Evolutionary conservation across 768 basidiomycete species (phyloP).

Genomic region (Suillus subluteus): DNA sequence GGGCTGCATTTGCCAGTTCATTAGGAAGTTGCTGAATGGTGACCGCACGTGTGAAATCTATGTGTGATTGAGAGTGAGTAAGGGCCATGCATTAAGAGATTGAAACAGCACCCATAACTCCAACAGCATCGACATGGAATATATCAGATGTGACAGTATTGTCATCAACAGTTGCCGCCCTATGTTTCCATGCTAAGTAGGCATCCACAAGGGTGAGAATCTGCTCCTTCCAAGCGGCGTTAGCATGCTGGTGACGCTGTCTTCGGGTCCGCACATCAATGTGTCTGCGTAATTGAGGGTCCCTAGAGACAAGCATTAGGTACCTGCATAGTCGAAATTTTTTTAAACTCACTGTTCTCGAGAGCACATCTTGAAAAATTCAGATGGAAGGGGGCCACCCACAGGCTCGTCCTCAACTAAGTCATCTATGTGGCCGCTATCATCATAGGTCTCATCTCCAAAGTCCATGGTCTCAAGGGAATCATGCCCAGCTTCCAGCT

Average conservation of each 20-base stretch:
- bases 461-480: not conserved
- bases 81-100: not conserved
- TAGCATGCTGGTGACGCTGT: not conserved
- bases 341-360: not conserved
- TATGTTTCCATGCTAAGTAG: slow-evolving; percentile 4
- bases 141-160: not conserved
- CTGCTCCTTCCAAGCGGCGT: not conserved
- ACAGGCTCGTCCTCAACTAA: too few relatives aligned
- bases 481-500: not conserved
- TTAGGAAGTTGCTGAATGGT: slow-evolving; percentile 1
- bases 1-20: not conserved
- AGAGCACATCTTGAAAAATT: too few relatives aligned
- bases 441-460: not conserved
- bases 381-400: too few relatives aligned
- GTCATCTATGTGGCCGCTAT: too few relatives aligned
- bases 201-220: not conserved
- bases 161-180: not conserved
- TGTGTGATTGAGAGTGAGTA: not conserved
- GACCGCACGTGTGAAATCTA: not conserved
- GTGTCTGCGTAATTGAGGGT: not conserved
- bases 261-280: not conserved
- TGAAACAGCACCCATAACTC: not conserved
- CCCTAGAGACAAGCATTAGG: too few relatives aligned
- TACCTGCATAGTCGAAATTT: too few relatives aligned
- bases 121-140: not conserved